Evolutionary conservation across 1,284 basidiomycete species (phyloP).

Genomic region (Cutaneotrichosporon dermatis): DNA sequence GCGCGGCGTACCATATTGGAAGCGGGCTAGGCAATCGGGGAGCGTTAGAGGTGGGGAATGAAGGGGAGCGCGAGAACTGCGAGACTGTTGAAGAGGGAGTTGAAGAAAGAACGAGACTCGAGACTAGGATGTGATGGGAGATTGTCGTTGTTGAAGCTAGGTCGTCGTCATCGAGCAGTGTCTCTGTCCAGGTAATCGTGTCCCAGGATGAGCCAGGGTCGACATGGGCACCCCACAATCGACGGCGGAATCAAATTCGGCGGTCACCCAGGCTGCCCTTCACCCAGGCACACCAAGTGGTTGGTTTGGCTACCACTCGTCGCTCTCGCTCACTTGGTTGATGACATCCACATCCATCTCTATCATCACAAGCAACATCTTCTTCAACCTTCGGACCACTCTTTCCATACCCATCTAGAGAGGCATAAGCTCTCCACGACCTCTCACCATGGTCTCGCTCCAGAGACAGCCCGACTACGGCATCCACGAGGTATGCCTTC

Average conservation of each 20-base stretch:
- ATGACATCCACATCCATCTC: background rate
- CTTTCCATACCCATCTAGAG: background rate
- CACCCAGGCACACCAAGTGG: background rate
- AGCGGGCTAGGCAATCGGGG: background rate
- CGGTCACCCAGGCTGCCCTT: background rate
- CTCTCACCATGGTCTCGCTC: conserved; percentile 3
- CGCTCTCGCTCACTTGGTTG: background rate
- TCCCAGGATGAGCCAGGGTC: no score
- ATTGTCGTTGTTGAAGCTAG: background rate
- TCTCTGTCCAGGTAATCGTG: no score
- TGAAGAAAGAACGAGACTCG: background rate
- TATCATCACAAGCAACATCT: background rate
- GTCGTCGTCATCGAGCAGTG: background rate
- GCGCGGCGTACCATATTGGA: conserved; percentile 1
- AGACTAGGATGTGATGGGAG: background rate
- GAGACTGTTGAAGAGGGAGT: no score
- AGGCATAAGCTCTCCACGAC: background rate
- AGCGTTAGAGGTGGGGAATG: background rate
- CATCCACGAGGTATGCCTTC: conserved; percentile 37
- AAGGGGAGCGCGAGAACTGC: background rate
- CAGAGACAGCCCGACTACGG: conserved; percentile 31
- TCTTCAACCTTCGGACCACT: background rate
- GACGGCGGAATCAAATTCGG: background rate
- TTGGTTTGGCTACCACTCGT: background rate
- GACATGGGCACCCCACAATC: background rate